Percentiles rank a stretch among this genome's conserved stretches.
Evolutionary conservation across 2,329 filamentous ascomycete species (phyloP).

Genomic region (Xylariaceae sp.): DNA sequence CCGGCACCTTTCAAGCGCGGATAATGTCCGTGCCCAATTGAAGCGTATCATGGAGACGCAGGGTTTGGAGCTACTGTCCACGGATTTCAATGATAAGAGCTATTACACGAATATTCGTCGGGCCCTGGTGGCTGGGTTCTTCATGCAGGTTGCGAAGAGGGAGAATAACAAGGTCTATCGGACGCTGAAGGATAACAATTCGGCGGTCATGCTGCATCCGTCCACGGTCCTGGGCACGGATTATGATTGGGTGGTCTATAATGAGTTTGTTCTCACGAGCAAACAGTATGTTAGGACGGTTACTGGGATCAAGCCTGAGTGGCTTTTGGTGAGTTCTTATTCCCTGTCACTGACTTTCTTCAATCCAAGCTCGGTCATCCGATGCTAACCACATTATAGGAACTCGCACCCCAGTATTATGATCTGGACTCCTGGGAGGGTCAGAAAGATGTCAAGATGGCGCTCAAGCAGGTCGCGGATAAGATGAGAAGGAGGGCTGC

Average conservation of each 20-base stretch:
- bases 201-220: conserved; percentile 88
- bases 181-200: conserved; percentile 95
- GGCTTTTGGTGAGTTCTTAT: conserved; percentile 68
- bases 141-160: conserved; percentile 98
- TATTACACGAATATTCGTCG: conserved; percentile 98
- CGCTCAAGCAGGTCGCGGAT: conserved; percentile 54
- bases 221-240: conserved; percentile 85
- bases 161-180: conserved; percentile 86
- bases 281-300: conserved; percentile 98
- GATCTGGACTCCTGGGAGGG: conserved; percentile 71
- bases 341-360: neutral
- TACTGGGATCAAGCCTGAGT: conserved; percentile 87
- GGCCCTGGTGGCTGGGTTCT: conserved; percentile 90
- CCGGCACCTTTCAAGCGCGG: conserved; percentile 83
- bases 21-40: conserved; percentile 88
- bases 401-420: conserved; percentile 92
- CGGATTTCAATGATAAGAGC: conserved; percentile 88
- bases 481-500: conserved; percentile 59
- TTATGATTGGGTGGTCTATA: conserved; percentile 95
- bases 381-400: conserved; percentile 48
- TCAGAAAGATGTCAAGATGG: conserved; percentile 80
- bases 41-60: conserved; percentile 96
- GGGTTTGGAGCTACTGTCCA: conserved; percentile 80
- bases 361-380: neutral
- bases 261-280: conserved; percentile 95